Evolutionary conservation across 495 filamentous ascomycete genomes (phyloP).

Genomic region (Daldinia concentrica): DNA sequence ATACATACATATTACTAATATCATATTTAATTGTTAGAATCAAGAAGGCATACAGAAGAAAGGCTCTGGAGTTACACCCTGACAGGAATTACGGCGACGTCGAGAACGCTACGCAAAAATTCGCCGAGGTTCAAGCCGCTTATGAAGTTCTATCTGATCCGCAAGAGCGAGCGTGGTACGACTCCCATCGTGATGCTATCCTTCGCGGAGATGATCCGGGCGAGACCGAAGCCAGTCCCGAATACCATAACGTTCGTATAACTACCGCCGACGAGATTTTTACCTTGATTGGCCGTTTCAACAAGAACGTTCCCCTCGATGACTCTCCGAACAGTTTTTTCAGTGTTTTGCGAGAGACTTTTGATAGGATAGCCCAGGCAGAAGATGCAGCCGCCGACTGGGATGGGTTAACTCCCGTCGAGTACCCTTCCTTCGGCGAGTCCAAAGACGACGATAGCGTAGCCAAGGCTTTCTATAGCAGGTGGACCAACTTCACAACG

Average conservation of each 20-base stretch:
- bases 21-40: conserved; percentile 64
- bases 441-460: conserved; percentile 70
- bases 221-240: conserved; percentile 53
- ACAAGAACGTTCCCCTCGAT: conserved; percentile 76
- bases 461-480: conserved; percentile 81
- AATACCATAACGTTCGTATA: conserved; percentile 70
- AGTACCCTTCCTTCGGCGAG: conserved; percentile 85
- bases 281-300: conserved; percentile 77
- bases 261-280: conserved; percentile 82
- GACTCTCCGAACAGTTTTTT: conserved; percentile 85
- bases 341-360: conserved; percentile 74
- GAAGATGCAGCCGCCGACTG: conserved; percentile 77
- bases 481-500: conserved; percentile 85
- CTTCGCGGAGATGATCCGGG: conserved; percentile 68
- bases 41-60: conserved; percentile 89
- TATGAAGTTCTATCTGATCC: conserved; percentile 95
- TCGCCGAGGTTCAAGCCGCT: conserved; percentile 90
- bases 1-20: conserved; percentile 23
- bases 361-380: conserved; percentile 82
- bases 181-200: conserved; percentile 88
- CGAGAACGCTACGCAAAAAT: conserved; percentile 81
- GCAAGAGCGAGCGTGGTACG: conserved; percentile 97
- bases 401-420: conserved; percentile 61
- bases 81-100: conserved; percentile 92
- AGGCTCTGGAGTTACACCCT: conserved; percentile 92